A percentile compares a stretch with the other conserved stretches of the same genome.
These are phyloP conservation scores for Solanum tacnaense DNA, from an alignment of 257 asterid genomes.

Conservation along the genomic window DNA sequence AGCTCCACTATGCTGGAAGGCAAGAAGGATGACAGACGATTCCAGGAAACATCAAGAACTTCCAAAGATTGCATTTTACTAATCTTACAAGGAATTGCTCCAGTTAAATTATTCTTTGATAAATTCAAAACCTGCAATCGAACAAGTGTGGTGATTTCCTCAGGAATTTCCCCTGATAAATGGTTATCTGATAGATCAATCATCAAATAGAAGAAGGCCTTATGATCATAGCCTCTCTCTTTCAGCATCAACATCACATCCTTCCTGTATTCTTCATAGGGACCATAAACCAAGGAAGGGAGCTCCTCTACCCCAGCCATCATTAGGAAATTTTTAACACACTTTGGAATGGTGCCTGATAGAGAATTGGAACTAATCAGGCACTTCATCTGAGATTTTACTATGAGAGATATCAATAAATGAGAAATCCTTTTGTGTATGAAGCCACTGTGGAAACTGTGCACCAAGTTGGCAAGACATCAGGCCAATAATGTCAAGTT, in stretches of 20 bases:
- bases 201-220: too few relatives aligned
- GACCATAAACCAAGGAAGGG: not conserved
- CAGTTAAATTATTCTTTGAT: not conserved
- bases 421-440: not conserved
- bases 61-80: not conserved
- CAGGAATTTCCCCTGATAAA: conserved; percentile 1
- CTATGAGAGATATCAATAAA: not conserved
- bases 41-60: not conserved
- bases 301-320: not conserved
- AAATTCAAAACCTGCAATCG: not conserved
- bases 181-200: not conserved
- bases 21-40: not conserved
- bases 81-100: not conserved
- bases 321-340: not conserved
- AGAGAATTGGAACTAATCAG: not conserved
- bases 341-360: conserved; percentile 1
- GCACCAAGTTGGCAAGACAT: not conserved
- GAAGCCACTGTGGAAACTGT: not conserved
- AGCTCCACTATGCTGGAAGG: not conserved
- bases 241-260: not conserved
- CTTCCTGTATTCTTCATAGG: not conserved
- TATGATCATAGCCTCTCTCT: not conserved
- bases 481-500: not conserved
- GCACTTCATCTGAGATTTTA: not conserved
- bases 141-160: not conserved